phyloP scores from a whole-genome alignment of 306 rosid species.

The Lathyrus sativus region DNA sequence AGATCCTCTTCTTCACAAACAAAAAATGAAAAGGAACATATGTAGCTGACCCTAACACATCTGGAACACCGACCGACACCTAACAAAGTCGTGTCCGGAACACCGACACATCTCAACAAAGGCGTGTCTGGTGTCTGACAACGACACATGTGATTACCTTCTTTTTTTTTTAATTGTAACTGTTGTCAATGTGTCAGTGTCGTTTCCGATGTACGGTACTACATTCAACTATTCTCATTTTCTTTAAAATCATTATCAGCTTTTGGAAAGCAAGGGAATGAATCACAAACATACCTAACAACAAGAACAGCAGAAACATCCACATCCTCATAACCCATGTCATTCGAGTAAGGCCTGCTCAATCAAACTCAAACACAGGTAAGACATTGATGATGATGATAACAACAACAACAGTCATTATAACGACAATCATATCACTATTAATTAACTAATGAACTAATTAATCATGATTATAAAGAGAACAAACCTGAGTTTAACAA shows the following conservation, averaged over 20 bases:
- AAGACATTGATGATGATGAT: background rate
- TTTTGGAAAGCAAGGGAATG: background rate
- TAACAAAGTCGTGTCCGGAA: background rate
- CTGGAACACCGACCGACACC: background rate
- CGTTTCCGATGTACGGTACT: too few relatives aligned
- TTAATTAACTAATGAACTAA: background rate
- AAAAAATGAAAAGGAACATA: conserved; percentile 18
- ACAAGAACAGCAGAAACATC: conserved; percentile 76
- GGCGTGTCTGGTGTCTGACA: background rate
- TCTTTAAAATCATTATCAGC: background rate
- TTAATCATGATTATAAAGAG: background rate
- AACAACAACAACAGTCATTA: background rate
- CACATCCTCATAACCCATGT: conserved; percentile 85
- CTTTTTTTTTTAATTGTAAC: background rate
- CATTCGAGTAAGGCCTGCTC: conserved; percentile 84
- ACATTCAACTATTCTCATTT: background rate
- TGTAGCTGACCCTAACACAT: background rate
- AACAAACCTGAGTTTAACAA: conserved; percentile 68
- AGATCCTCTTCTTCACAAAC: conserved; percentile 2
- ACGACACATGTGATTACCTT: background rate
- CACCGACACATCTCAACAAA: background rate
- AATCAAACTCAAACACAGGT: conserved; percentile 25
- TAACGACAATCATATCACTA: background rate
- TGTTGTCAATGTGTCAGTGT: too few relatives aligned
- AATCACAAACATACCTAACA: conserved; percentile 60